These are phyloP conservation scores for Solanum medicagineum DNA, from an alignment of 257 asterid genomes.

Conservation along the genomic window DNA sequence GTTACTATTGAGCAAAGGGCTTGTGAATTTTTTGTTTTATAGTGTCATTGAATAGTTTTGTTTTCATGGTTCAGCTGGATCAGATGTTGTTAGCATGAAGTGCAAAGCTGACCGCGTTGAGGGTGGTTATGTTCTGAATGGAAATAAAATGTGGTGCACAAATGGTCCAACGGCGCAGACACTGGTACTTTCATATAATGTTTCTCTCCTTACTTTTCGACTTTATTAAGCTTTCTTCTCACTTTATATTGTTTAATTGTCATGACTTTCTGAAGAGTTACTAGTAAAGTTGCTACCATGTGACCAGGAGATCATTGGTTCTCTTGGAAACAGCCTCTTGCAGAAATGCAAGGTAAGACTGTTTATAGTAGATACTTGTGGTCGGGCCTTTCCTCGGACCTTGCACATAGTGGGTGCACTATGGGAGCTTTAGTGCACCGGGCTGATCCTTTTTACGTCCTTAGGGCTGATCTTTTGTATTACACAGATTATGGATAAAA, in stretches of 20 bases:
- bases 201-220: neutral
- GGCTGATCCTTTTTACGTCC: no score
- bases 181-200: constrained; percentile 35
- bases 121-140: constrained; percentile 88
- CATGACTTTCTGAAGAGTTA: neutral
- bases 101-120: constrained; percentile 85
- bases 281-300: no score
- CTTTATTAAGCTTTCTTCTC: neutral
- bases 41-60: neutral
- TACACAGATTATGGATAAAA: neutral
- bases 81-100: constrained; percentile 97
- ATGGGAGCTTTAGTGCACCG: no score
- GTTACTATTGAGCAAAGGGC: neutral
- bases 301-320: no score
- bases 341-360: no score
- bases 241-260: neutral
- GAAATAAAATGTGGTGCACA: constrained; percentile 99
- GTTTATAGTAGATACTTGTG: no score
- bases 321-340: no score
- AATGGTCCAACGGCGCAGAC: constrained; percentile 92
- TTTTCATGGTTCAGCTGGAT: constrained; percentile 58
- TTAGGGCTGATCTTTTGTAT: neutral
- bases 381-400: no score
- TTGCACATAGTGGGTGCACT: no score
- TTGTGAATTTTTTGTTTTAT: neutral